Conservation (phyloP, 2,329 filamentous ascomycete genomes). For the Cryphonectria carpinicola region DNA sequence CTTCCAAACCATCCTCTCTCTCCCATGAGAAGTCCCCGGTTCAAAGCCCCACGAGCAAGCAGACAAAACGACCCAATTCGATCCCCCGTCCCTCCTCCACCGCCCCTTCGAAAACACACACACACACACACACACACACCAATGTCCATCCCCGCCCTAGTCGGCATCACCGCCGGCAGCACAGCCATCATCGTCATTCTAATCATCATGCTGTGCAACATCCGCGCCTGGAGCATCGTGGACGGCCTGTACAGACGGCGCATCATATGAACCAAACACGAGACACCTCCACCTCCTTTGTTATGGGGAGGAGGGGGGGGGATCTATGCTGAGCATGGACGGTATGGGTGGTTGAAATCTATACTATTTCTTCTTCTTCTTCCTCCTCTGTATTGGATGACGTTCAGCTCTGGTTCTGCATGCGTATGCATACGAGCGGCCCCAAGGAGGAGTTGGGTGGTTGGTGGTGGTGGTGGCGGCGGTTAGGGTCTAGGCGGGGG, state of each 20-base stretch:
- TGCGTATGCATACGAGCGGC: background rate
- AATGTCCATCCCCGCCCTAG: slow-evolving; percentile 16
- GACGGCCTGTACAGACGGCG: slow-evolving; percentile 23
- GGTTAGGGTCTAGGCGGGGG: no score
- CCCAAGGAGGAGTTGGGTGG: background rate
- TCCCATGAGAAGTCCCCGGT: no score
- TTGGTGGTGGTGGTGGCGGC: no score
- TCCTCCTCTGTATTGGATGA: background rate
- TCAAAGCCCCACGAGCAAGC: no score
- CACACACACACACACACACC: background rate
- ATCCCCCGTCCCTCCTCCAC: background rate
- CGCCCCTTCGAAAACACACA: background rate
- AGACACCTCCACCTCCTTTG: background rate
- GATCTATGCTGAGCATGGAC: background rate
- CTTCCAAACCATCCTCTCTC: no score
- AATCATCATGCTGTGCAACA: slow-evolving; percentile 21
- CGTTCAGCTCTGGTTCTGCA: background rate
- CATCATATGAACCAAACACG: slow-evolving; percentile 13
- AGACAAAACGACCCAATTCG: background rate
- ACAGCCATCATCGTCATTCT: slow-evolving; percentile 19
- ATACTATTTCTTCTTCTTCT: background rate
- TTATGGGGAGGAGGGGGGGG: no score
- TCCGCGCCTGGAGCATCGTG: slow-evolving; percentile 20
- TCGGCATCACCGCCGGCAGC: slow-evolving; percentile 18
- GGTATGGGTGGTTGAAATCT: background rate